Evolutionary conservation across 441 rosid genomes (phyloP), one percentile per base, ranked within the genome.

Genomic region (Gossypium aridum): DNA sequence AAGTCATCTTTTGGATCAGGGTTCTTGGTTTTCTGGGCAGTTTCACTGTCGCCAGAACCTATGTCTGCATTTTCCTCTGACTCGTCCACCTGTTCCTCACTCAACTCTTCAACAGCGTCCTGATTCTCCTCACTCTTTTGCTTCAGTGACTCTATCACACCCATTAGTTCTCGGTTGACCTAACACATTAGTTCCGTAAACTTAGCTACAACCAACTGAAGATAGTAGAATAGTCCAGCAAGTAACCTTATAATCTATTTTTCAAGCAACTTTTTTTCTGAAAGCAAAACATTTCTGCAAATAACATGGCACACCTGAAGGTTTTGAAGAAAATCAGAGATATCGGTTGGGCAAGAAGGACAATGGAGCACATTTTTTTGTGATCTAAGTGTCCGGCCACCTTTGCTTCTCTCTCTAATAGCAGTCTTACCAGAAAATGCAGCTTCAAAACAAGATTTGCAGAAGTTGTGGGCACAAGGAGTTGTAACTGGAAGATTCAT

Each of bases 391-490:
- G 79, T 70, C 51, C 89, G 78, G 12, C 91, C 84, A 39, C 90
- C 92, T 63, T 78, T 69, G 34, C 69, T 79, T 66, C 87, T 79
- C 77, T 87, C 86, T 75, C 85, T 82, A 37, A 83, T 68, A 14
- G 78, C 59, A 77, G 79, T 82, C 76, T 82, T 72, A 7, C 89
- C 90, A 66, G 87, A 71, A 71, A 90, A 90, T 23, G 83, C 80
- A 43, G 71, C 82, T 77, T 87, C 92, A 71, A 86, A 75, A 39
- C 91, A 88, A 20, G 79, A 69, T 82, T 90, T 88, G 80, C 92
- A 88, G 75, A 90, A 88, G 63, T 85, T 90, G 71, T 90, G 92
- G 0, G 87, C 89, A 72, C 94, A 90, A 17, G 92, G 90, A 23
- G 92, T 87, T 0, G 92, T 90, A 47, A 88, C 78, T 9, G 94